A percentile compares a stretch with the other conserved stretches of the same genome.
Conservation (phyloP, 176 grass and related monocot genomes). For the Triticum timopheevii region DNA sequence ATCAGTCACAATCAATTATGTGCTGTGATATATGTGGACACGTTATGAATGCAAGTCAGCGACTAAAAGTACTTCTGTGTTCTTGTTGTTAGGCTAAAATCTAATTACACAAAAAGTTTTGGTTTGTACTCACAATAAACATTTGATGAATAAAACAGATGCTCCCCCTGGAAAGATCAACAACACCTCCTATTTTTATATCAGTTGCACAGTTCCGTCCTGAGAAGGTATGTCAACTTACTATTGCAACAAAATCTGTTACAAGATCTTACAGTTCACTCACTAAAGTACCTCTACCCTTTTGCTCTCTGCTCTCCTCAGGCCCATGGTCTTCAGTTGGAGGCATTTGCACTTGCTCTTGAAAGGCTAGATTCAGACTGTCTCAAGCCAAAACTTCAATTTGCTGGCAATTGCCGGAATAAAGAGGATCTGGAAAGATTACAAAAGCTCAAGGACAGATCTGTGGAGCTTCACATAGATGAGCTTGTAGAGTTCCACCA, state of each 20-base stretch:
- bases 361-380: slow-evolving; percentile 59
- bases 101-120: background rate
- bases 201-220: slow-evolving; percentile 96
- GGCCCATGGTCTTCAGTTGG: slow-evolving; percentile 91
- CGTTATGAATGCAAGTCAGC: background rate
- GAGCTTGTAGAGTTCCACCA: slow-evolving; percentile 84
- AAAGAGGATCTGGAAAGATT: slow-evolving; percentile 77
- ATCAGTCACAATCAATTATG: background rate
- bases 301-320: slow-evolving; percentile 24
- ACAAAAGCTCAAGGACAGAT: slow-evolving; percentile 76
- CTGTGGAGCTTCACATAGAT: slow-evolving; percentile 66
- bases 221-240: slow-evolving; percentile 68
- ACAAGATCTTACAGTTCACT: background rate
- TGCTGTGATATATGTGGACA: background rate
- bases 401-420: slow-evolving; percentile 88
- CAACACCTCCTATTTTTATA: slow-evolving; percentile 65
- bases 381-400: slow-evolving; percentile 71
- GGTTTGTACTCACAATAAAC: slow-evolving; percentile 18
- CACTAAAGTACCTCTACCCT: slow-evolving; percentile 16
- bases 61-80: background rate
- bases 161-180: slow-evolving; percentile 77
- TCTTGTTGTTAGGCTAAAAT: slow-evolving; percentile 1
- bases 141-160: slow-evolving; percentile 59
- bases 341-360: slow-evolving; percentile 80
- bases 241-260: background rate